Evolutionary conservation across 768 basidiomycete genomes (phyloP).

Genomic region (Xerocomellus intermedius): DNA sequence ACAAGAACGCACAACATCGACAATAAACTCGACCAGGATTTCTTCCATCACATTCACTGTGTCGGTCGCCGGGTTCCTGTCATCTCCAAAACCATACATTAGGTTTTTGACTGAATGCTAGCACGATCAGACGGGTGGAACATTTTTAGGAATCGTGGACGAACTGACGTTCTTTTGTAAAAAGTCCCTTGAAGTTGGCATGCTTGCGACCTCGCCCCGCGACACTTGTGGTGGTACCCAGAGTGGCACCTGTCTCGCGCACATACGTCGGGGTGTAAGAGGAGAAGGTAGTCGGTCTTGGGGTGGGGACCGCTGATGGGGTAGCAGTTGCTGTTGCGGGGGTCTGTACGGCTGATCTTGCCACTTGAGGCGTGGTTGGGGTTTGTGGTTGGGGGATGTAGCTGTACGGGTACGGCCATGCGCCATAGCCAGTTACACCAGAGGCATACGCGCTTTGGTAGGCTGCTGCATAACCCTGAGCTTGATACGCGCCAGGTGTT

Average conservation of each 20-base stretch:
- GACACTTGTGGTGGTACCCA: constrained; percentile 38
- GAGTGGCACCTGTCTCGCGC: constrained; percentile 44
- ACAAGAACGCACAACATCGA: constrained; percentile 70
- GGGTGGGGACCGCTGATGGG: constrained; percentile 30
- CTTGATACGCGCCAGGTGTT: constrained; percentile 43
- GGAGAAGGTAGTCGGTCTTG: constrained; percentile 49
- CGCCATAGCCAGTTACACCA: constrained; percentile 65
- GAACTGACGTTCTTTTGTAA: constrained; percentile 75
- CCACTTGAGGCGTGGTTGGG: constrained; percentile 25
- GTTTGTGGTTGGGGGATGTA: constrained; percentile 47
- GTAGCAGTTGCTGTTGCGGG: constrained; percentile 32
- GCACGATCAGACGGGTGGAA: constrained; percentile 13
- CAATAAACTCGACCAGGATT: constrained; percentile 86
- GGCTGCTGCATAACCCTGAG: constrained; percentile 50
- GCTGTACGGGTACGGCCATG: constrained; percentile 69
- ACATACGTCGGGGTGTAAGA: constrained; percentile 53
- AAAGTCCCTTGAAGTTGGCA: constrained; percentile 70
- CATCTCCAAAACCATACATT: constrained; percentile 95
- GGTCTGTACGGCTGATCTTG: constrained; percentile 29
- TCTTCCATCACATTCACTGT: constrained; percentile 93
- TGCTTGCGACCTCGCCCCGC: constrained; percentile 58
- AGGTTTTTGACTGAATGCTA: constrained; percentile 63
- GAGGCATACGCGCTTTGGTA: constrained; percentile 51
- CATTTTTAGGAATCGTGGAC: background rate
- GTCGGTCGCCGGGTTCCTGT: constrained; percentile 82